Percentiles rank a stretch among this genome's conserved stretches.
Conservation (phyloP, 139 green algal species). For the Haematococcus lacustris region DNA sequence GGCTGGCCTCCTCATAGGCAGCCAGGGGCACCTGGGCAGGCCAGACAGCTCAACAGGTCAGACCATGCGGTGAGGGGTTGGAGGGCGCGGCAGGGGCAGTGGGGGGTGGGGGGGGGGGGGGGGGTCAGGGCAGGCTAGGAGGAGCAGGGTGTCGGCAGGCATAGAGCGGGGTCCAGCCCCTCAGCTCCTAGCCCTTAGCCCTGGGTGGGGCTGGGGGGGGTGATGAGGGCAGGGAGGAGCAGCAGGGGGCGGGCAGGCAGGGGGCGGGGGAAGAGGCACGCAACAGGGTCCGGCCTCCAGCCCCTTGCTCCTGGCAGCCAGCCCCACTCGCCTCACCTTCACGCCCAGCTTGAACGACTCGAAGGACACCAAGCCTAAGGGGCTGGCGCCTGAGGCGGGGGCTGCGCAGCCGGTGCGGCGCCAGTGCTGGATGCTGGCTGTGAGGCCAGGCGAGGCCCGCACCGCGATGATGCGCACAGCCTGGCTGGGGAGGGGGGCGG, state of each 20-base stretch:
- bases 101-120: no score
- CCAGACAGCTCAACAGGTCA: background rate
- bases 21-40: background rate
- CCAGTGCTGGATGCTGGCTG: no score
- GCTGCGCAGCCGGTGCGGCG: background rate
- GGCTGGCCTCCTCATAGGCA: background rate
- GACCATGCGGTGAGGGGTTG: no score
- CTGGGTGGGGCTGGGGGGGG: no score
- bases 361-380: conserved; percentile 21
- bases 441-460: background rate
- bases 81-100: no score
- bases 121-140: no score
- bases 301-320: background rate
- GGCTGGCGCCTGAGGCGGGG: background rate
- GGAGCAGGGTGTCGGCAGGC: no score
- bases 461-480: background rate
- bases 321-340: conserved; percentile 5
- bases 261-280: background rate
- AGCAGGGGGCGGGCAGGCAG: background rate
- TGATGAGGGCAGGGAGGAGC: background rate
- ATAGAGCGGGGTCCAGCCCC: no score
- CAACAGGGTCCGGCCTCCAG: background rate
- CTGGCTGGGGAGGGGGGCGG: no score
- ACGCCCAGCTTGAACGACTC: conserved; percentile 21
- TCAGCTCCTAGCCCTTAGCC: no score